These are phyloP conservation scores for Mortierella sp. DNA, from an alignment of 371 early-diverging fungal species.

Conservation along the genomic window DNA sequence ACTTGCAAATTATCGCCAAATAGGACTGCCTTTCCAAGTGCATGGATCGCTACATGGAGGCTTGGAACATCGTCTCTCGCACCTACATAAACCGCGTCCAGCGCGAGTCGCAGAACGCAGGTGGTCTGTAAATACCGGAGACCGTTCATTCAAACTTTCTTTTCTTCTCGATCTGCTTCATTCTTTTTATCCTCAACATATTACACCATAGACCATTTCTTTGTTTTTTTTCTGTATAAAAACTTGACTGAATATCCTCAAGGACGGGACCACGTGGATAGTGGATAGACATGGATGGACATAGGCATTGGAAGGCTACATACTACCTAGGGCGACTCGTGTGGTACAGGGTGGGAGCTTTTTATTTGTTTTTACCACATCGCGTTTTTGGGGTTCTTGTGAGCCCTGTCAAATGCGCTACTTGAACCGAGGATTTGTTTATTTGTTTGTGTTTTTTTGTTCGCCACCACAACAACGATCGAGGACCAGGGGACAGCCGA, in stretches of 20 bases:
- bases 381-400: not conserved
- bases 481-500: constrained; percentile 4
- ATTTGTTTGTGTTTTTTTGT: not conserved
- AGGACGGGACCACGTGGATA: not conserved
- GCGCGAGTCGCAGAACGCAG: constrained; percentile 71
- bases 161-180: not conserved
- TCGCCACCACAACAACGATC: not conserved
- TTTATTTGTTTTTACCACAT: not conserved
- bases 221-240: not conserved
- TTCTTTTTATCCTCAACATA: not conserved
- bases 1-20: not conserved
- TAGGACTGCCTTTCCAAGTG: constrained; percentile 84
- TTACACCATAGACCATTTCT: not conserved
- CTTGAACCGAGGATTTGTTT: constrained; percentile 9
- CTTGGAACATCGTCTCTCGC: constrained; percentile 89
- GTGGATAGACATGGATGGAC: not conserved
- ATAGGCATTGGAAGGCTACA: not conserved
- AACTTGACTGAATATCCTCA: not conserved
- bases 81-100: constrained; percentile 81
- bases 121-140: constrained; percentile 36
- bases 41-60: constrained; percentile 91
- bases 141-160: not conserved
- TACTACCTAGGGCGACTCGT: not conserved
- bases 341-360: not conserved
- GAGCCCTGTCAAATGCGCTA: not conserved